phyloP scores from a whole-genome alignment of 345 rosid genomes.

The Euphorbia pulcherrima region DNA sequence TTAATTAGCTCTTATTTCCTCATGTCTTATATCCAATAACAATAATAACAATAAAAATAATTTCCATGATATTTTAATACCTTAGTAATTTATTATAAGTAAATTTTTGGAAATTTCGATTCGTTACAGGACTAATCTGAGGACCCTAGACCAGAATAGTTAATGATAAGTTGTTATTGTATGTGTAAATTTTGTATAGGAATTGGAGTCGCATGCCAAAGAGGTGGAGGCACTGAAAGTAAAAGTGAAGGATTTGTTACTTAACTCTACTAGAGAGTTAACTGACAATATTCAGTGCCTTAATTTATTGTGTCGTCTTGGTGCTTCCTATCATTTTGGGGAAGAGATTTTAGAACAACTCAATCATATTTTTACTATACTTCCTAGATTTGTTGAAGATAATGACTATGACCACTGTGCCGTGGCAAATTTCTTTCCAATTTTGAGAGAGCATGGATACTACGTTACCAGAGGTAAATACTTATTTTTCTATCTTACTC shows the following conservation, averaged over 20 bases:
- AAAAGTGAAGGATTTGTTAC: not conserved
- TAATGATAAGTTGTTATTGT: too few species aligned
- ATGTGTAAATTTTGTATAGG: too few species aligned
- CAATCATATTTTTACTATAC: not conserved
- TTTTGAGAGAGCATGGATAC: not conserved
- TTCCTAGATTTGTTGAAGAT: not conserved
- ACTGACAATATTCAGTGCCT: not conserved
- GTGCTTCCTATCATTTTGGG: constrained; percentile 4
- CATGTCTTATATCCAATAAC: too few species aligned
- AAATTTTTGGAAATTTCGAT: too few species aligned
- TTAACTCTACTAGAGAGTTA: not conserved
- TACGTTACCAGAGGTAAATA: not conserved
- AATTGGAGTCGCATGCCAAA: not conserved
- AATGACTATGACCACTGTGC: not conserved
- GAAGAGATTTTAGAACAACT: constrained; percentile 2
- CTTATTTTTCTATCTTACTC: not conserved
- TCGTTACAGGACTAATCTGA: too few species aligned
- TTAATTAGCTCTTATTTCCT: too few species aligned
- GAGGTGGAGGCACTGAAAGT: not conserved
- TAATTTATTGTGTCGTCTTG: not conserved
- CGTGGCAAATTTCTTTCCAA: not conserved
- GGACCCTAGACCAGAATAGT: too few species aligned
- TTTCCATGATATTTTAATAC: too few species aligned
- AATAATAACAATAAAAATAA: too few species aligned
- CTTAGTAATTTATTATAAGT: too few species aligned